phyloP scores from a whole-genome alignment of 352 stramenopile species.

The Phytopythium vexans region DNA sequence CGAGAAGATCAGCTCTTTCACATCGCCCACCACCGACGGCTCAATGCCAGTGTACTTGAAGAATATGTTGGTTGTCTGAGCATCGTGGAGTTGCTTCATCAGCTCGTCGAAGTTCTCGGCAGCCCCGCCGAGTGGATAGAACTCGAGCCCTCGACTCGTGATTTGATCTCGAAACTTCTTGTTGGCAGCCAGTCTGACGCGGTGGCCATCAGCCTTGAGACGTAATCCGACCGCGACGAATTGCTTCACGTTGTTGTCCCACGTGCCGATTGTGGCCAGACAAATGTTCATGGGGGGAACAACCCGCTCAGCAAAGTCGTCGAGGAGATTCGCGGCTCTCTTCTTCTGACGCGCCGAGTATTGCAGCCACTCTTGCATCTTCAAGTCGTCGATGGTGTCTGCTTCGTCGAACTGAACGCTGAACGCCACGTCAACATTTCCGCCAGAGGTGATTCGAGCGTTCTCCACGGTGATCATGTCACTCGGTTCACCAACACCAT shows the following conservation, averaged over 20 bases:
- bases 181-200: slow-evolving; percentile 88
- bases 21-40: slow-evolving; percentile 30
- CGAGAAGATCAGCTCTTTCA: slow-evolving; percentile 52
- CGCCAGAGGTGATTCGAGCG: too few species aligned
- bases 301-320: too few species aligned
- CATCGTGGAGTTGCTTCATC: slow-evolving; percentile 36
- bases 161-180: slow-evolving; percentile 70
- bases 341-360: too few species aligned
- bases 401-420: too few species aligned
- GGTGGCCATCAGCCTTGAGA: slow-evolving; percentile 81
- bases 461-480: too few species aligned
- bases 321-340: too few species aligned
- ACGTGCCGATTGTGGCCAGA: slow-evolving; percentile 64
- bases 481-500: too few species aligned
- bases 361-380: background rate
- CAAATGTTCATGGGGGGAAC: slow-evolving; percentile 70
- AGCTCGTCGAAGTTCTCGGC: slow-evolving; percentile 45
- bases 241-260: slow-evolving; percentile 66
- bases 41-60: slow-evolving; percentile 8
- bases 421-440: too few species aligned
- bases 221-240: slow-evolving; percentile 71
- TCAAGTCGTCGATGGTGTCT: too few species aligned
- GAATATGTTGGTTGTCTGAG: too few species aligned
- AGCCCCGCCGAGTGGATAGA: slow-evolving; percentile 61
- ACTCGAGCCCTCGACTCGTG: slow-evolving; percentile 50